These are phyloP conservation scores for Phaseolus lunatus DNA, from an alignment of 306 rosid species.

Conservation along the genomic window DNA sequence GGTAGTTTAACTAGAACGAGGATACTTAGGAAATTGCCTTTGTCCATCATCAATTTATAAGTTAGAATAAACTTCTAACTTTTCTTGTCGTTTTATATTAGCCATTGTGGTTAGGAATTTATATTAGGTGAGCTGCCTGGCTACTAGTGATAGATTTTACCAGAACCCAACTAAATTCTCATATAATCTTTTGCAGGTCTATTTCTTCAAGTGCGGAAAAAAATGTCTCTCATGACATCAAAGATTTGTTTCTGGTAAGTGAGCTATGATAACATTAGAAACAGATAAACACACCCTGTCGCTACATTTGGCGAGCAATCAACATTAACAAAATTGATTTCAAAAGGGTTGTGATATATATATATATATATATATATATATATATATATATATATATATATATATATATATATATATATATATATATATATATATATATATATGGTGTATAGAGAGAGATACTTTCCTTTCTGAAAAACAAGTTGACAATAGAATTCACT, in stretches of 20 bases:
- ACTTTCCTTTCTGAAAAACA: too few relatives aligned
- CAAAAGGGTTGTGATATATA: too few relatives aligned
- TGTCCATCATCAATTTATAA: neutral
- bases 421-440: too few relatives aligned
- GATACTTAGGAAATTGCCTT: conserved; percentile 10
- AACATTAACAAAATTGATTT: too few relatives aligned
- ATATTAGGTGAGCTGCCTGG: conserved; percentile 35
- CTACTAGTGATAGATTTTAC: conserved; percentile 16
- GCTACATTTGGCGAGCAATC: neutral
- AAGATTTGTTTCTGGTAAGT: conserved; percentile 54
- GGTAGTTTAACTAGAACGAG: conserved; percentile 2
- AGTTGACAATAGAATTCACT: neutral
- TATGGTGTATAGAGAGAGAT: too few relatives aligned
- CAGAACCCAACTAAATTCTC: conserved; percentile 38
- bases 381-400: too few relatives aligned
- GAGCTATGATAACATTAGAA: conserved; percentile 1
- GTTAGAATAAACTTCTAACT: conserved; percentile 3
- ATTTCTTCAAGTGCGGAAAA: conserved; percentile 54
- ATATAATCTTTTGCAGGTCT: conserved; percentile 58
- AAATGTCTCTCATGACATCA: conserved; percentile 67
- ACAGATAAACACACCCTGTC: neutral
- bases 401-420: too few relatives aligned
- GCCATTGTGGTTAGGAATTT: neutral
- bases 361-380: too few relatives aligned
- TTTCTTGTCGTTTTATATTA: conserved; percentile 6